Evolutionary conservation across 208 protist genomes (phyloP), one percentile per base, ranked within the genome.

Genomic region (Acanthamoeba polyphaga): DNA sequence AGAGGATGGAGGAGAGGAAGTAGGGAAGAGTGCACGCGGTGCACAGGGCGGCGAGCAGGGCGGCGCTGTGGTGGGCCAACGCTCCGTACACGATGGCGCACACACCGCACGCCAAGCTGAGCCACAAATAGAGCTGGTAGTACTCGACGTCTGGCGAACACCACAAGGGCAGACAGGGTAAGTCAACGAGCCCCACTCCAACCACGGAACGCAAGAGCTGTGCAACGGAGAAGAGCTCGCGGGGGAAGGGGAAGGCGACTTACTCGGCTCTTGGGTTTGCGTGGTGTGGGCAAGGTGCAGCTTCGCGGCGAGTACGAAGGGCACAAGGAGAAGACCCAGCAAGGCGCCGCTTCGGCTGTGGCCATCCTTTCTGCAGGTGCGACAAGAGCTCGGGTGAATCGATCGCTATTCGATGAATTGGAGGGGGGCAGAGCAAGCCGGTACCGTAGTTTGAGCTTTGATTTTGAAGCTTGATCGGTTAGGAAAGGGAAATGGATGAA

Each of bases 221-320:
- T 13, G 46, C 12, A 51, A 51, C 46, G 46, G 46, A 51, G 46
- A 51, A 15, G 46, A 51, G 46, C 10, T 43, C 38, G 38, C 38
- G 38, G n/a, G n/a, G n/a, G n/a, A n/a, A 72, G 66, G 29, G 27
- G 13, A 27, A 27, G 15, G 13, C 12, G 29, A 27, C 70, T n/a
- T 49, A 78, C 70, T 78, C 34, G 13, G 19, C 24, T 5, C 13
- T 51, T 32, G 32, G 10, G 22, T 5, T 66, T 9, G 60, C 24
- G 60, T 29, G 60, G 24, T 2, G 24, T 17, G 24, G 60, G 70
- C 78, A 24, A 88, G 78, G 49, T 62, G 51, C 43, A 88, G 46
- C 51, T 88, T 88, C 5, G 78, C 78, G 7, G 78, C 78, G n/a
- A 88, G 51, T 22, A 88, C 51, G 46, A 88, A 88, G 46, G 78